Base-by-base conservation (phyloP, 1,139 yeast genomes). In the Lodderomyces margitis region DNA sequence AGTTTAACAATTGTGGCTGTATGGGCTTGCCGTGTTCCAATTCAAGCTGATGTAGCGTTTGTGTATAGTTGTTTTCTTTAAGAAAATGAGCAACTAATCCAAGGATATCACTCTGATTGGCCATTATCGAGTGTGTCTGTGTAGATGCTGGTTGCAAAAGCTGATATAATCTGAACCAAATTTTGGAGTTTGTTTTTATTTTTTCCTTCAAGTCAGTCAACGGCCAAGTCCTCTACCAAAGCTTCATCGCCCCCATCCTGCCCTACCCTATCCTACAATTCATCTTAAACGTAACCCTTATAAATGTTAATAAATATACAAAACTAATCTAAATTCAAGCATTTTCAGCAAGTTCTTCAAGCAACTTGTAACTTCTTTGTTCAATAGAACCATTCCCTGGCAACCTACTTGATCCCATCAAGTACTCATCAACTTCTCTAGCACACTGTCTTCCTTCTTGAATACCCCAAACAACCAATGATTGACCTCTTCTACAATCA, bases 381-480 rank as follows among this genome's bases (percentile, higher is more conserved):
- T 84, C 87, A 58, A 92, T 85, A 32, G 96, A 84, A 42, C 98
- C 98, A 58, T 86, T 87, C 36, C 96, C 96, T 47, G 98, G 98
- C 55, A 92, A 77, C 59, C 87, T 77, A 27, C 96, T 78, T 48
- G 78, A 66, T 25, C 92, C 89, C 81, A 82, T 81, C 64, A 92
- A 74, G 63, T 65, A 86, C 55, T 73, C 66, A 60, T 92, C 98
- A 48, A 92, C 94, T 56, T 87, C 91, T 54, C 96, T 80, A 32
- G 98, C 98, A 78, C 96, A 87, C 68, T 92, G 97, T 72, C 98
- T 83, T 54, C 98, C 98, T 70, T 92, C 98, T 70, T 92, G 98
- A 56, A 92, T 92, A 70, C 98, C 98, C 98, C 98, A 92, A 45
- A 92, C 98, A 62, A 92, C 94, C 63, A 92, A 80, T 3, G 96